Conservation (phyloP, 2,329 filamentous ascomycete genomes). For the Orbilia oligospora region DNA sequence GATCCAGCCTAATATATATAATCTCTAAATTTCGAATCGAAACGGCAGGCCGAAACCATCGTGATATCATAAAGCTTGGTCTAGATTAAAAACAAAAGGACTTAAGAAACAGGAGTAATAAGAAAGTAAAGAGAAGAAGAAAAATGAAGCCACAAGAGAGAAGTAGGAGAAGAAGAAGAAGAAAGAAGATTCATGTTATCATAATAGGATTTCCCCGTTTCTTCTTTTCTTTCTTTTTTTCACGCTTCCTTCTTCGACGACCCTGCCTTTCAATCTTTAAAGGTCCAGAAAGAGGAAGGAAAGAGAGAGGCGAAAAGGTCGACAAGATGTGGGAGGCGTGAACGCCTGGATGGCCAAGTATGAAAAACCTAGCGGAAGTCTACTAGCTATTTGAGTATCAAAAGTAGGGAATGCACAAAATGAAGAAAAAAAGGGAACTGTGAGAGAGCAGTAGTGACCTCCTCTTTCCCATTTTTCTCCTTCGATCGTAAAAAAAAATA, state of each 20-base stretch:
- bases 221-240: conserved; percentile 13
- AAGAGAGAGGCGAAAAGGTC: not conserved
- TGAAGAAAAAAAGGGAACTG: not conserved
- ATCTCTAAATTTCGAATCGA: conserved; percentile 6
- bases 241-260: not conserved
- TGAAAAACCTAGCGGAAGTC: not conserved
- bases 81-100: conserved; percentile 33
- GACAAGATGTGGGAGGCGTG: not conserved
- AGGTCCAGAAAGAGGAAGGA: too few relatives aligned
- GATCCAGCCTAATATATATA: not conserved
- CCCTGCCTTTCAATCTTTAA: not conserved
- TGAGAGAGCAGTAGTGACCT: conserved; percentile 12
- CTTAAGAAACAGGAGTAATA: conserved; percentile 41
- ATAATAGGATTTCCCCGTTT: conserved; percentile 7
- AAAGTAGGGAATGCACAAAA: conserved; percentile 9
- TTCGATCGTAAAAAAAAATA: conserved; percentile 30
- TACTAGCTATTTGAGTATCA: conserved; percentile 29
- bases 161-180: conserved; percentile 14
- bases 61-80: conserved; percentile 58
- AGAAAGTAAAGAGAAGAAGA: conserved; percentile 20
- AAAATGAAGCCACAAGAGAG: conserved; percentile 1
- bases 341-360: not conserved
- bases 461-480: conserved; percentile 8
- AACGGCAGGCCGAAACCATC: conserved; percentile 54
- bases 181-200: conserved; percentile 42